These are phyloP conservation scores for Fusarium torulosum DNA, from an alignment of 2,329 filamentous ascomycete genomes.

Conservation along the genomic window DNA sequence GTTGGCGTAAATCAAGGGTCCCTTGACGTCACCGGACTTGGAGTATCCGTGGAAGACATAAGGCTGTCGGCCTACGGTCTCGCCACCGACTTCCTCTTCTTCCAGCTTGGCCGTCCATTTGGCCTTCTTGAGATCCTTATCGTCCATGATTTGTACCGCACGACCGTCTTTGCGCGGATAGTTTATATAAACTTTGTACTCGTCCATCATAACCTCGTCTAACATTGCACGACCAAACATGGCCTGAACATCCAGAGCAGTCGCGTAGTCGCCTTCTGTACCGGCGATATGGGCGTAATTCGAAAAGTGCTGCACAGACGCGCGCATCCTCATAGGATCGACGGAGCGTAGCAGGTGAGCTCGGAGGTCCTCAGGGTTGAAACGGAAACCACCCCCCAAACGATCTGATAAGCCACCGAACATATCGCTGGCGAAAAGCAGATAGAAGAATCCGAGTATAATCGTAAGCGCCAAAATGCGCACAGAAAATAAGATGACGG, in stretches of 20 bases:
- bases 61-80: constrained; percentile 75
- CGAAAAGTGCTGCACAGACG: constrained; percentile 82
- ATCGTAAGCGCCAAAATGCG: constrained; percentile 81
- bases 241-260: constrained; percentile 86
- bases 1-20: constrained; percentile 91
- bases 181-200: constrained; percentile 91
- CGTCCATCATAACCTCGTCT: constrained; percentile 80
- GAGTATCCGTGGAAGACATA: constrained; percentile 90
- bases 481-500: constrained; percentile 72
- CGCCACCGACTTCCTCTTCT: constrained; percentile 76
- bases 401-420: constrained; percentile 75
- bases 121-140: constrained; percentile 66
- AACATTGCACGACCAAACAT: constrained; percentile 79
- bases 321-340: constrained; percentile 76
- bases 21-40: constrained; percentile 85
- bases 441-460: constrained; percentile 82
- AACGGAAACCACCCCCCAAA: constrained; percentile 74
- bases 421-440: constrained; percentile 87
- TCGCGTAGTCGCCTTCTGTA: constrained; percentile 90
- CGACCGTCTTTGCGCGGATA: constrained; percentile 85
- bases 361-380: constrained; percentile 86
- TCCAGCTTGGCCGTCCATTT: constrained; percentile 86
- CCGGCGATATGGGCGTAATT: constrained; percentile 91
- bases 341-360: constrained; percentile 79
- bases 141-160: constrained; percentile 82